phyloP scores from a whole-genome alignment of 768 basidiomycete genomes.

The Pleurotus sapidus region DNA sequence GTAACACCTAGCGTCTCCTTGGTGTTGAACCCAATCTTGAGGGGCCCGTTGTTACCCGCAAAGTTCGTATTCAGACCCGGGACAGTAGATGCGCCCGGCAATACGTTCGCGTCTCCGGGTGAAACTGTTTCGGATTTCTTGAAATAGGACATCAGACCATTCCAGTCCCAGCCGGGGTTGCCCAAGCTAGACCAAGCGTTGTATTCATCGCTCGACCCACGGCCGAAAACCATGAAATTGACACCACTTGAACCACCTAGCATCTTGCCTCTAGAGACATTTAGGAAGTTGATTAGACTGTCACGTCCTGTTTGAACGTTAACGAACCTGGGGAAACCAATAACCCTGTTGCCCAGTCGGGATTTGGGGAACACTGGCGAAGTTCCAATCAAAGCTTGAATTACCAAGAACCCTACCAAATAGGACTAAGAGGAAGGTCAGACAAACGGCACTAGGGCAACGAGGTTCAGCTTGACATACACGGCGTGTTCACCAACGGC shows the following conservation, averaged over 20 bases:
- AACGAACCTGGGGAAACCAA: too few relatives aligned
- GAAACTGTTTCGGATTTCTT: slow-evolving; percentile 8
- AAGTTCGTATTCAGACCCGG: too few relatives aligned
- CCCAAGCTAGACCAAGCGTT: slow-evolving; percentile 12
- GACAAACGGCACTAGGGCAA: too few relatives aligned
- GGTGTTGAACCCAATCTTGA: too few relatives aligned
- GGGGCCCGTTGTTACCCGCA: too few relatives aligned
- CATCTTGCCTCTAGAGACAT: slow-evolving; percentile 13
- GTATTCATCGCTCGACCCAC: slow-evolving; percentile 13
- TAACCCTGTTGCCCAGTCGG: background rate
- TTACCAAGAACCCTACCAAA: too few relatives aligned
- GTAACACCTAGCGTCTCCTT: too few relatives aligned
- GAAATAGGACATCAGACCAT: slow-evolving; percentile 4
- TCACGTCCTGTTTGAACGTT: too few relatives aligned
- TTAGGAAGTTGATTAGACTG: background rate
- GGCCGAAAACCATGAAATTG: slow-evolving; percentile 13
- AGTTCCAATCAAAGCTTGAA: background rate
- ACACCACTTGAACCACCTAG: slow-evolving; percentile 18
- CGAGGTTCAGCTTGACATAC: too few relatives aligned
- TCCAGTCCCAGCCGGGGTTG: slow-evolving; percentile 10
- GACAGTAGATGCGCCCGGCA: too few relatives aligned
- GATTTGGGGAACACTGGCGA: background rate
- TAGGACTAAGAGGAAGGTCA: too few relatives aligned
- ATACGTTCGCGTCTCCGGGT: background rate
- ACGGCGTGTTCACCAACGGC: too few relatives aligned